Evolutionary conservation across 371 early-diverging fungal species (phyloP).

Genomic region (Apophysomyces trapeziformis): DNA sequence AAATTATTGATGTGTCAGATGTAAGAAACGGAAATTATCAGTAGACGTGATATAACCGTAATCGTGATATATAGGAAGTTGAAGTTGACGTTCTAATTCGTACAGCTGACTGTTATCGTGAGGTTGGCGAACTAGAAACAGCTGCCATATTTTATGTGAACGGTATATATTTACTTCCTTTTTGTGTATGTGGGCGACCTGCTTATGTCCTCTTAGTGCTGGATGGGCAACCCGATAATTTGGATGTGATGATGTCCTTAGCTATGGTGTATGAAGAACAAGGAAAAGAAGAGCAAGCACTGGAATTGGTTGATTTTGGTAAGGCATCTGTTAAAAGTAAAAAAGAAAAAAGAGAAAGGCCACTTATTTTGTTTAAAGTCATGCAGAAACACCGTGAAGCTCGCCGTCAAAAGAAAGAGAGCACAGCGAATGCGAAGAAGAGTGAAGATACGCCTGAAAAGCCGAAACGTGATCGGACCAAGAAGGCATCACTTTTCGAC

Average conservation of each 20-base stretch:
- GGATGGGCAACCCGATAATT: slow-evolving; percentile 64
- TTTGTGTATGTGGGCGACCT: background rate
- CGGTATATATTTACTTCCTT: slow-evolving; percentile 26
- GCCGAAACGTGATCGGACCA: slow-evolving; percentile 5
- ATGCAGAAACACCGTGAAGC: slow-evolving; percentile 38
- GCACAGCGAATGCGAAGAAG: slow-evolving; percentile 3
- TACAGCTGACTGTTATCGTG: slow-evolving; percentile 73
- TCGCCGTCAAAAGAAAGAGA: slow-evolving; percentile 23
- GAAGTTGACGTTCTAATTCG: slow-evolving; percentile 55
- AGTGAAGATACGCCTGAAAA: background rate
- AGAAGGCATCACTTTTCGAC: slow-evolving; percentile 17
- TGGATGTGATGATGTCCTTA: slow-evolving; percentile 78
- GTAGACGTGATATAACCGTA: background rate
- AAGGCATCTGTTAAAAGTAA: slow-evolving; percentile 1
- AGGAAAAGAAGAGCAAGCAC: slow-evolving; percentile 76
- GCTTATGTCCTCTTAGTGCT: slow-evolving; percentile 26
- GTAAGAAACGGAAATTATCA: slow-evolving; percentile 34
- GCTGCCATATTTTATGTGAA: slow-evolving; percentile 65
- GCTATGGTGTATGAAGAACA: slow-evolving; percentile 85
- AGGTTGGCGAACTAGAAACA: slow-evolving; percentile 66
- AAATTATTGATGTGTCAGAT: slow-evolving; percentile 59
- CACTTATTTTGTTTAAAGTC: slow-evolving; percentile 20
- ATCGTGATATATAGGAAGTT: slow-evolving; percentile 34
- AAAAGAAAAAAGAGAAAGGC: too few species aligned
- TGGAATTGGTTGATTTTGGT: slow-evolving; percentile 65